Base-by-base conservation (phyloP, 2,329 filamentous ascomycete species). In the Bisporella sp. region DNA sequence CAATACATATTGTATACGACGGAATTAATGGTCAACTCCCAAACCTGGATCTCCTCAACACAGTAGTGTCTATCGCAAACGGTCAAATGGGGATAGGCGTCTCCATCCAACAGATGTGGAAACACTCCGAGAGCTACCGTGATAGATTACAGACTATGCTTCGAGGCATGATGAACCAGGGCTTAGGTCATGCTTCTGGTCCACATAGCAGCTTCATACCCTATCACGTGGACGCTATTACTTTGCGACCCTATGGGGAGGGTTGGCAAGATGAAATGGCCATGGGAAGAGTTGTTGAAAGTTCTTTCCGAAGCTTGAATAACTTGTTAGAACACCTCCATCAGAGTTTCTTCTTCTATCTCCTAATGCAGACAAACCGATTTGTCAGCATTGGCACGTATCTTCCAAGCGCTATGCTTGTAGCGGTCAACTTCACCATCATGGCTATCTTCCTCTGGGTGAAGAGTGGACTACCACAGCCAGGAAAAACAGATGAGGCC, bases 311-410 rank as follows among this genome's bases (percentile, higher is more conserved):
- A 61, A 96, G 89, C 66, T 73, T 99, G 68, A 99, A 99, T 72
- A 99, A 99, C 64, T 72, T 99, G 52, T 78, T 99, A 32, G 93
- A 99, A 70, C 91, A 99, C 66, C 76, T 99, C 54, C 93, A 99
- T 66, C 93, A 99, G 71, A 96, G 91, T 67, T 99, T 99, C 75
- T 99, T 99, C 78, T 97, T 99, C 71, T 99, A 99, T 67, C 75
- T 99, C 47, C 77, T 99, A 42, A 90, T 97, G 81, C 85, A 95
- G 59, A 81, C 84, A 31, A 88, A 93, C 62, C 84, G 91, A 8
- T 99, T 99, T 65, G 93, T 97, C 59, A 97, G 91, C 69, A 99
- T 99, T 56, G 93, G 93, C 12, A 99, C 92, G 1, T 99, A 99
- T 64, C 77, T 99, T 4, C 93, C 93, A 0, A 95, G 89, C 60